Conservation (phyloP, 1,284 basidiomycete genomes). For the Fomitopsis schrenkii region DNA sequence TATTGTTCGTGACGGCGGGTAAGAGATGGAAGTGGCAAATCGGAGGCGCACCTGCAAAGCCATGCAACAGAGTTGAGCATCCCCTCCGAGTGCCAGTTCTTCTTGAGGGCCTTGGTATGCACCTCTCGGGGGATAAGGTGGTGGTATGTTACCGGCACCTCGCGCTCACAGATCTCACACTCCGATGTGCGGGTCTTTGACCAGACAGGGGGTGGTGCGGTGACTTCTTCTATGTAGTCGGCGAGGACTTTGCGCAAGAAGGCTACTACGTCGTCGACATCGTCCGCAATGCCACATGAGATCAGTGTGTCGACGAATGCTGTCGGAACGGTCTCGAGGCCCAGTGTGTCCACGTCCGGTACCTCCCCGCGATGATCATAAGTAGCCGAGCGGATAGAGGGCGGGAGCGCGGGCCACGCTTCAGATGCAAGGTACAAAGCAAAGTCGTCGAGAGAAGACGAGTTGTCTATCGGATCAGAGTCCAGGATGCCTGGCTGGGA, state of each 20-base stretch:
- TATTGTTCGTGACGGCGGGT: background rate
- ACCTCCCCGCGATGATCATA: slow-evolving; percentile 29
- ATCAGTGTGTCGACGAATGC: slow-evolving; percentile 44
- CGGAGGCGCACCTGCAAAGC: slow-evolving; percentile 39
- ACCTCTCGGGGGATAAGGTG: slow-evolving; percentile 52
- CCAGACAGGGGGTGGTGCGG: slow-evolving; percentile 45
- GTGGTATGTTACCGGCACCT: slow-evolving; percentile 53
- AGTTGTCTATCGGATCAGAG: slow-evolving; percentile 11
- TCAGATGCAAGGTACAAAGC: slow-evolving; percentile 45
- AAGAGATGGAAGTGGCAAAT: background rate
- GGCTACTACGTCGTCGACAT: slow-evolving; percentile 33
- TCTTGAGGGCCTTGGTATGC: slow-evolving; percentile 48
- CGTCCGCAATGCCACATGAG: slow-evolving; percentile 40
- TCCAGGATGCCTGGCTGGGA: slow-evolving; percentile 20
- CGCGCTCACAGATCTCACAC: slow-evolving; percentile 54
- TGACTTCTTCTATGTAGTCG: slow-evolving; percentile 39
- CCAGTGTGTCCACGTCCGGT: slow-evolving; percentile 31
- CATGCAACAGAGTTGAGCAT: slow-evolving; percentile 55
- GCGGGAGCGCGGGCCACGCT: slow-evolving; percentile 40
- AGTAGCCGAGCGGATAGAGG: slow-evolving; percentile 30
- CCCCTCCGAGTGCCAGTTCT: slow-evolving; percentile 47
- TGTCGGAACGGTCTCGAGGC: slow-evolving; percentile 29
- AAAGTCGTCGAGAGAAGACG: slow-evolving; percentile 45
- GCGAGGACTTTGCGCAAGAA: slow-evolving; percentile 38
- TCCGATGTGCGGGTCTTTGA: slow-evolving; percentile 43